phyloP scores from a whole-genome alignment of 1,139 yeast species.

The Saccharomyces hybrid region DNA sequence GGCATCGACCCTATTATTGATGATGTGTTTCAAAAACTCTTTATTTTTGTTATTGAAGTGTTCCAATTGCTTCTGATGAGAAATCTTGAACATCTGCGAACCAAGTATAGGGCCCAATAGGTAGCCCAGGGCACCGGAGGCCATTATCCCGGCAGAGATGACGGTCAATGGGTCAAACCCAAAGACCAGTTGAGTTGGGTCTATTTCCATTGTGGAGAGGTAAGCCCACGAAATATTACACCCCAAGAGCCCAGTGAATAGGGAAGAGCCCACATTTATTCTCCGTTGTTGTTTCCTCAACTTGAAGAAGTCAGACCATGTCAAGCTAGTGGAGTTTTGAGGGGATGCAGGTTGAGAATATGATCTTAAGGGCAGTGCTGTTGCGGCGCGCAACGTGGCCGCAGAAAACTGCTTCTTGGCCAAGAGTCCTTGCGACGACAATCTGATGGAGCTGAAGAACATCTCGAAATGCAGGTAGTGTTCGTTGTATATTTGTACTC shows the following conservation, averaged over 20 bases:
- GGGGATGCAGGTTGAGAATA: background rate
- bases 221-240: conserved; percentile 64
- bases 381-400: background rate
- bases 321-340: conserved; percentile 7
- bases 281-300: conserved; percentile 70
- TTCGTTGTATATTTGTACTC: background rate
- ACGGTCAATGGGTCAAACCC: conserved; percentile 86
- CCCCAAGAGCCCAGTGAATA: conserved; percentile 59
- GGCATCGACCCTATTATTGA: conserved; percentile 81
- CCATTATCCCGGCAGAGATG: conserved; percentile 54
- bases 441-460: background rate
- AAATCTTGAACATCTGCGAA: conserved; percentile 51
- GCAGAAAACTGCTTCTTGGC: background rate
- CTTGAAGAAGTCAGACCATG: conserved; percentile 73
- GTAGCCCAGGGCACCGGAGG: conserved; percentile 73
- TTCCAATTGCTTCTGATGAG: conserved; percentile 41
- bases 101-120: conserved; percentile 82
- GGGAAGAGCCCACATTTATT: conserved; percentile 59
- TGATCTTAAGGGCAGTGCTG: background rate
- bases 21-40: conserved; percentile 64
- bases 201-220: conserved; percentile 72
- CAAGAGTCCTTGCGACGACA: background rate
- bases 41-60: conserved; percentile 57
- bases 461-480: background rate
- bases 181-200: conserved; percentile 70